Base-by-base conservation (phyloP, 2,329 filamentous ascomycete genomes). In the Phyllosticta citriasiana region DNA sequence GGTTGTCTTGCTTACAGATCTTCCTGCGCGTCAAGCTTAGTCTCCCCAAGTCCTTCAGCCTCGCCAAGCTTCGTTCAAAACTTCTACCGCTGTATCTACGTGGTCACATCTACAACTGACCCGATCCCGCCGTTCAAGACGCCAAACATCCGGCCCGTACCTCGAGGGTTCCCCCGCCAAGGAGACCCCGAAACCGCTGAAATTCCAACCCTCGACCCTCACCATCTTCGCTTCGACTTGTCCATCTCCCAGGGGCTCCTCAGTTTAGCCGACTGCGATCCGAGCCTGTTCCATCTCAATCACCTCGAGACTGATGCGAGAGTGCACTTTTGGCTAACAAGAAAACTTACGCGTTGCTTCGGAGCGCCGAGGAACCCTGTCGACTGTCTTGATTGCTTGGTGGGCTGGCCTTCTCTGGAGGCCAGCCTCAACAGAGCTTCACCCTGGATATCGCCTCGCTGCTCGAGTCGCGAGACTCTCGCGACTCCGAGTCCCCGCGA, bases 381-480 rank as follows among this genome's bases (percentile, higher is more conserved):
- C 33, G 33, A 40, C 33, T 7, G 27, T 40, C 33, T 40, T 22
- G 19, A 56, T 40, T 22, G 59, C 47, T 53, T 33, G 53, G 56
- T 60, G 59, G 59, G 73, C 76, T 73, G 72, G 75, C 75, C 70
- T 66, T 60, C 35, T 9, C 25, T 35, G 47, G 59, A 60, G 59
- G 59, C 35, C 59, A 55, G 59, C 54, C 59, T 52, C 27, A 56
- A 47, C 52, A 14, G 52, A 40, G 26, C 22, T 53, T 40, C 85
- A 92, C 82, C 84, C 87, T 96, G 91, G 91, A 96, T 92, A 95
- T 96, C 88, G 85, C 89, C 77, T 87, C 88, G 67, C 84, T 96
- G 67, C 84, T 96, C 77, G 89, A 92, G 82, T 83, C 82, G 73
- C 79, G 85, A 73, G 59, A 60, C 47, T n/a, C 59, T 56, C 59